A percentile compares a stretch with the other conserved stretches of the same genome.
phyloP scores from a whole-genome alignment of 106 monocot species.

The Phalaenopsis aphrodite region DNA sequence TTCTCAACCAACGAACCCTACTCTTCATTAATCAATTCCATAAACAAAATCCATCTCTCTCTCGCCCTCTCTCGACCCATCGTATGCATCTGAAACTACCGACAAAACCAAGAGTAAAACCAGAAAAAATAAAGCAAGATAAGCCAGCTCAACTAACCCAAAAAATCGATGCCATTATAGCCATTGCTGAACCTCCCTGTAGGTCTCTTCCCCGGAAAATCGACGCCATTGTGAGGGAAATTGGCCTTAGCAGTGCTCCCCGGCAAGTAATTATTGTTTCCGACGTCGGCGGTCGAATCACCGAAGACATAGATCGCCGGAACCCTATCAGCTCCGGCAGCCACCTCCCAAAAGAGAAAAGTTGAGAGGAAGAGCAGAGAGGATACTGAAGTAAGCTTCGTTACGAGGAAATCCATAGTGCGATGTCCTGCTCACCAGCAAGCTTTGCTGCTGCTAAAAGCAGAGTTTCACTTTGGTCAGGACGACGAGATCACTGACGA shows the following conservation, averaged over 20 bases:
- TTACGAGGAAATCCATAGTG: background rate
- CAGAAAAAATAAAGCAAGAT: background rate
- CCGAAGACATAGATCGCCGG: conserved; percentile 67
- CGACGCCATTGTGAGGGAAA: conserved; percentile 56
- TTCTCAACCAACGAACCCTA: background rate
- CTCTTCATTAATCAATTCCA: background rate
- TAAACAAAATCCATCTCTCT: background rate
- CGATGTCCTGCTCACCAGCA: background rate
- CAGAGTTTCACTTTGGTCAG: background rate
- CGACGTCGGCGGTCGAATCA: conserved; percentile 67
- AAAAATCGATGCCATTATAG: conserved; percentile 58
- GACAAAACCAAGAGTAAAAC: background rate
- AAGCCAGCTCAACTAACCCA: conserved; percentile 25
- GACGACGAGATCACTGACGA: background rate
- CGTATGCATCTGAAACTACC: no score
- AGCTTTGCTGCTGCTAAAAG: background rate
- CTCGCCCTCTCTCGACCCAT: background rate
- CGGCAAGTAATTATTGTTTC: conserved; percentile 59
- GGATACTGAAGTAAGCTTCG: background rate
- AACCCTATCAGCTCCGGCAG: conserved; percentile 11
- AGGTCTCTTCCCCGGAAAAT: conserved; percentile 44
- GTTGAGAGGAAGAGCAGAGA: background rate
- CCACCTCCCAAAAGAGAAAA: background rate
- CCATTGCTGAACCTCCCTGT: conserved; percentile 75
- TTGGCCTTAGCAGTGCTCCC: conserved; percentile 41